Conservation (phyloP, 31 red algal genomes). For the Asparagopsis taxiformis region DNA sequence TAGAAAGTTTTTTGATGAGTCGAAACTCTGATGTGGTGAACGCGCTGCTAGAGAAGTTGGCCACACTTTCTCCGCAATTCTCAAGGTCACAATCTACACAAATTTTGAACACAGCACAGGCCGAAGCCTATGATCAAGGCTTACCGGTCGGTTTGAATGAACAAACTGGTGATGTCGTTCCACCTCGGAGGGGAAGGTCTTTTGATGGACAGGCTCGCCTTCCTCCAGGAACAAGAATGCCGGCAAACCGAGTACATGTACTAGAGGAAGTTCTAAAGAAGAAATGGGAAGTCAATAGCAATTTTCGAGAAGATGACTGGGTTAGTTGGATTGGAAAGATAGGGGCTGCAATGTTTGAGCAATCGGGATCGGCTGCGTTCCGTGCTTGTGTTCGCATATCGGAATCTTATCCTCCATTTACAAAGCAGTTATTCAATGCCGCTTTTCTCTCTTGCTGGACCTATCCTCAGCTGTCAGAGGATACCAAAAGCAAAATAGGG, state of each 20-base stretch:
- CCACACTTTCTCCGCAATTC: background rate
- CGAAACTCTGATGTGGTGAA: constrained; percentile 2
- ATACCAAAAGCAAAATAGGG: constrained; percentile 53
- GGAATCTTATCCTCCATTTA: constrained; percentile 89
- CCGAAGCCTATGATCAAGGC: background rate
- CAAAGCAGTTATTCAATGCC: constrained; percentile 87
- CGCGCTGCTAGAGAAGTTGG: constrained; percentile 5
- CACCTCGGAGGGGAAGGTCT: constrained; percentile 10
- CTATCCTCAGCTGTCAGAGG: constrained; percentile 24
- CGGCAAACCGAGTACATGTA: constrained; percentile 27
- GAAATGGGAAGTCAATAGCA: constrained; percentile 86
- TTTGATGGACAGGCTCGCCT: constrained; percentile 5
- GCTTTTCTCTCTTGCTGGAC: constrained; percentile 98
- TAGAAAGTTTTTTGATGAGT: constrained; percentile 23
- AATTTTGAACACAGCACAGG: background rate
- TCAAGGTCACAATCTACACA: background rate
- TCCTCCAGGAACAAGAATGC: constrained; percentile 9
- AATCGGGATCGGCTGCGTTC: constrained; percentile 89
- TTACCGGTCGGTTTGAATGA: constrained; percentile 5
- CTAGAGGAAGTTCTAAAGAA: constrained; percentile 53
- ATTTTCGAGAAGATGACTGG: constrained; percentile 81
- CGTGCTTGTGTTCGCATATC: constrained; percentile 88
- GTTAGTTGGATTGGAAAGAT: constrained; percentile 82
- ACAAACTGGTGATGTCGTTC: background rate
- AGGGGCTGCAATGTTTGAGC: constrained; percentile 86